Evolutionary conservation across 2,329 filamentous ascomycete genomes (phyloP).

Genomic region (Trichoderma koningii): DNA sequence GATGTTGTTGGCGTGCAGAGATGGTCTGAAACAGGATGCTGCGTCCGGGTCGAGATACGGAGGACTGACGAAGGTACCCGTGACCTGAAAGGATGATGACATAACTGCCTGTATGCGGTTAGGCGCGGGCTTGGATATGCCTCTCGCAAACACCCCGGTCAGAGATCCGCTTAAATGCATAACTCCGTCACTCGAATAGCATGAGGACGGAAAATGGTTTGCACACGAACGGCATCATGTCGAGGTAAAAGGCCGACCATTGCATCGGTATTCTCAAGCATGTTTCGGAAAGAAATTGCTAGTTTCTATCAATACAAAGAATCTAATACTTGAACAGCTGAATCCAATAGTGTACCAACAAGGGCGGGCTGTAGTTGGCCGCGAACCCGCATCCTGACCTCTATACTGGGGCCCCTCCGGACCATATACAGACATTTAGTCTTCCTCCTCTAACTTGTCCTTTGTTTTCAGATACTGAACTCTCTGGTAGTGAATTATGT

Average conservation of each 20-base stretch:
- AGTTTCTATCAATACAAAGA: not conserved
- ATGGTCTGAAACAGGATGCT: conserved; percentile 10
- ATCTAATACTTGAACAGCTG: not conserved
- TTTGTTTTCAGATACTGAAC: conserved; percentile 42
- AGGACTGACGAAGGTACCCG: conserved; percentile 4
- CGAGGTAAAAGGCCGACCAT: not conserved
- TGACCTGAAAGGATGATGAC: conserved; percentile 19
- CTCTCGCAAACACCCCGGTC: not conserved
- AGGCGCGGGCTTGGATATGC: not conserved
- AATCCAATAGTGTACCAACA: not conserved
- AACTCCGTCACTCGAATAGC: not conserved
- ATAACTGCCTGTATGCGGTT: conserved; percentile 13
- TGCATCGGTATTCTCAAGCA: not conserved
- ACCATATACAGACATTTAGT: conserved; percentile 7
- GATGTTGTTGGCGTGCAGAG: not conserved
- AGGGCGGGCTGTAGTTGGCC: not conserved
- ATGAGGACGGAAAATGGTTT: not conserved
- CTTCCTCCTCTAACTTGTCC: conserved; percentile 24
- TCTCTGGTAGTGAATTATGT: conserved; percentile 65
- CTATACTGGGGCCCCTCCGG: not conserved
- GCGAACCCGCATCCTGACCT: not conserved
- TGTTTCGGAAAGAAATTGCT: not conserved
- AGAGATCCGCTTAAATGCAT: conserved; percentile 5
- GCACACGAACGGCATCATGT: not conserved
- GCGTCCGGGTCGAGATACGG: not conserved